Percentiles rank a stretch among this genome's conserved stretches.
Conservation (phyloP, 2,329 filamentous ascomycete species). For the Botryosphaeria dothidea region DNA sequence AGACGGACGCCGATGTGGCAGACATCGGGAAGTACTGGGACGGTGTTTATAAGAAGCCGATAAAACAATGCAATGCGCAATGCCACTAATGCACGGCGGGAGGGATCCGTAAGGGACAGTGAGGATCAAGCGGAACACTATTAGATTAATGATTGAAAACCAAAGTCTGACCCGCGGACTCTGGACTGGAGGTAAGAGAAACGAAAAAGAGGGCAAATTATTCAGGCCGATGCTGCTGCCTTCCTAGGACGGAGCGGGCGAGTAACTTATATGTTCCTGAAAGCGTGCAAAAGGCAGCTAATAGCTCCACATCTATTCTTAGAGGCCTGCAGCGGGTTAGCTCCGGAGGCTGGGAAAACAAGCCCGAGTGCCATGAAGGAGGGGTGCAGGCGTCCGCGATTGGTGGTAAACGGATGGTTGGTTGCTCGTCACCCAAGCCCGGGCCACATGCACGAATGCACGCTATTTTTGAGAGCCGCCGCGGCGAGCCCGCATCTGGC, state of each 20-base stretch:
- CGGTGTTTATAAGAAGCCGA: slow-evolving; percentile 41
- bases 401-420: slow-evolving; percentile 28
- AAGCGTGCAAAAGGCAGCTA: slow-evolving; percentile 38
- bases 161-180: slow-evolving; percentile 52
- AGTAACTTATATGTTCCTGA: slow-evolving; percentile 50
- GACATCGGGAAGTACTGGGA: slow-evolving; percentile 49
- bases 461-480: slow-evolving; percentile 45
- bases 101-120: slow-evolving; percentile 44
- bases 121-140: slow-evolving; percentile 42
- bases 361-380: slow-evolving; percentile 28
- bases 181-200: slow-evolving; percentile 38
- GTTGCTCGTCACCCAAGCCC: slow-evolving; percentile 9
- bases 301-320: slow-evolving; percentile 52
- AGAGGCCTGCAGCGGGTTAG: slow-evolving; percentile 33
- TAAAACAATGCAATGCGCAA: slow-evolving; percentile 41
- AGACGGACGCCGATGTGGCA: slow-evolving; percentile 32
- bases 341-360: slow-evolving; percentile 29
- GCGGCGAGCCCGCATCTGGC: slow-evolving; percentile 19
- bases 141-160: slow-evolving; percentile 46
- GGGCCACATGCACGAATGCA: slow-evolving; percentile 16
- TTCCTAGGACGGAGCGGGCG: slow-evolving; percentile 37
- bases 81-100: slow-evolving; percentile 42
- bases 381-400: slow-evolving; percentile 26
- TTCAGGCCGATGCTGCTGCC: slow-evolving; percentile 37
- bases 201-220: slow-evolving; percentile 45